Conservation (phyloP, 1,284 basidiomycete species). For the Apiotrichum laibachii region DNA sequence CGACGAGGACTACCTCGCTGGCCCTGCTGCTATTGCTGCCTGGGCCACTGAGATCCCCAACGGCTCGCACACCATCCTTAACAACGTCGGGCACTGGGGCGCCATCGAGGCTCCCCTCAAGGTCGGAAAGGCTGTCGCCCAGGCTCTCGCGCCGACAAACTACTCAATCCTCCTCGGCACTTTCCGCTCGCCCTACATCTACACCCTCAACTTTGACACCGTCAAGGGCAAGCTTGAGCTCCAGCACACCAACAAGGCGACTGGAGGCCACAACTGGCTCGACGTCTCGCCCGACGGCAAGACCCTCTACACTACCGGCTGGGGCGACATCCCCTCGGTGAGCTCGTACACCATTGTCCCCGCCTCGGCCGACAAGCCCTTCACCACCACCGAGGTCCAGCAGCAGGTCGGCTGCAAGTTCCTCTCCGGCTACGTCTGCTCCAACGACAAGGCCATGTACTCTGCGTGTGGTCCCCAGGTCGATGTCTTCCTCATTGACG, state of each 20-base stretch:
- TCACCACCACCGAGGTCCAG: constrained; percentile 21
- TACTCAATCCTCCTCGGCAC: constrained; percentile 40
- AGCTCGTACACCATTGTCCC: constrained; percentile 31
- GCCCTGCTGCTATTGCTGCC: constrained; percentile 18
- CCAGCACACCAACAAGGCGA: constrained; percentile 21
- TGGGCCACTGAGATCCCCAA: constrained; percentile 24
- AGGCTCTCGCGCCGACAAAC: constrained; percentile 8
- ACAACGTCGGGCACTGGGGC: constrained; percentile 36
- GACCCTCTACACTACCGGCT: constrained; percentile 39
- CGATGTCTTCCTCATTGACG: constrained; percentile 45
- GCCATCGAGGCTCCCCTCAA: constrained; percentile 29
- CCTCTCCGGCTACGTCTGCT: constrained; percentile 41
- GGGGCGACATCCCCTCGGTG: constrained; percentile 35
- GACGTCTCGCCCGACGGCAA: constrained; percentile 25
- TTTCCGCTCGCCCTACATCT: constrained; percentile 36
- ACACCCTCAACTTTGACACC: constrained; percentile 34
- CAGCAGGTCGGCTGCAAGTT: constrained; percentile 28
- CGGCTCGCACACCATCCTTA: constrained; percentile 21
- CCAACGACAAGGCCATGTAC: constrained; percentile 44
- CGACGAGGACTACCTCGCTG: constrained; percentile 34
- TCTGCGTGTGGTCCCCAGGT: constrained; percentile 50
- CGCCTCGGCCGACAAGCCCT: not conserved
- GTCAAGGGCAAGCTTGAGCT: constrained; percentile 21
- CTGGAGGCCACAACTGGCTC: constrained; percentile 43
- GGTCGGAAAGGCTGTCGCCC: constrained; percentile 14